Evolutionary conservation across 129 eudicot species (phyloP), one percentile per base, ranked within the genome.

Genomic region (Rutidosis leptorrhynchoides): DNA sequence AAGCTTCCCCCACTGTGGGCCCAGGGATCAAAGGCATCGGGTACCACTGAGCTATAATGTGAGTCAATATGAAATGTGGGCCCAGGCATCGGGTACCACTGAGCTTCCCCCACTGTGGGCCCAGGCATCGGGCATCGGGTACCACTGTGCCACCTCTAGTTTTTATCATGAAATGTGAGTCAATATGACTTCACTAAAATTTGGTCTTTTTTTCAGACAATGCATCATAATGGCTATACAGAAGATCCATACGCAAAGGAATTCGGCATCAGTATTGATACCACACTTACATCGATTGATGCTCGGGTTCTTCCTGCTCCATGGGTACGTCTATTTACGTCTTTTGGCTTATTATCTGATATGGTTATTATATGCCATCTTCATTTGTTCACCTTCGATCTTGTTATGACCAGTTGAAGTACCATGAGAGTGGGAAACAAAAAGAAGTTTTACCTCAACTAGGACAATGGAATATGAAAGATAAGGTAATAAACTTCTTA

Each of bases 231-330:
- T 77, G 71, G 77, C 64, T 87, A 81, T 53, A 80, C 80, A 35
- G 80, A 87, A 64, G 90, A 87, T 72, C 83, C 95, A 5, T 77
- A 77, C 29, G 82, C 84, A 1, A 80, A 80, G 73, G 95, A 87
- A 69, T 87, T 87, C 62, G 90, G 95, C 65, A 77, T 87, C 56
- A 81, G 24, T 12, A 82, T 87, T 23, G 85, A 78, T 43, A 88
- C 84, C 64, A 87, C 74, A 57, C 84, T 78, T 30, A 83, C 88
- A 29, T 71, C 88, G 5, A 78, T 87, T 32, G 95, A 87, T 28
- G 95, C 90, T 57, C 87, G 95, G 30, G 84, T 87, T 65, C 88
- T 87, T 74, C 95, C 95, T 37, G 87, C 95, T 33, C 95, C 95
- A 32, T 82, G 95, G 95, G 95, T 87, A 75, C 17, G 37, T 6